Evolutionary conservation across 441 rosid species (phyloP).

Genomic region (Aquilaria agallochum): DNA sequence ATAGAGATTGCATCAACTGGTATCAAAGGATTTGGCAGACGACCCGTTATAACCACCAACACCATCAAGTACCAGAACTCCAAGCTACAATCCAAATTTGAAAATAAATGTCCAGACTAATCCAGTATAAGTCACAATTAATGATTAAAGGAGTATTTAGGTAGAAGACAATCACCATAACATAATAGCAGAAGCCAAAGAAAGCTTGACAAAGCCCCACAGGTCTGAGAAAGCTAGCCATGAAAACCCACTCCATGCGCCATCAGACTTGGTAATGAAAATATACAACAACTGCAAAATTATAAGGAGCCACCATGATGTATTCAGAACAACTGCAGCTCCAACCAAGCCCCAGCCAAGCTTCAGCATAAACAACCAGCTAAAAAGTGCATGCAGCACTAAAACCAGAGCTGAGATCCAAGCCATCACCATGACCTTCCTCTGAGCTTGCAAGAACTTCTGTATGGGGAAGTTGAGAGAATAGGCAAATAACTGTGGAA

Average conservation of each 20-base stretch:
- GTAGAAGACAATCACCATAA: conserved; percentile 40
- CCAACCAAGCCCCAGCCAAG: conserved; percentile 73
- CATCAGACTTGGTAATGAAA: conserved; percentile 72
- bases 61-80: conserved; percentile 89
- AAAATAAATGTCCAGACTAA: not conserved
- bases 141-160: not conserved
- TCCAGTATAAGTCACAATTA: not conserved
- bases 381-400: conserved; percentile 45
- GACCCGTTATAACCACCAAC: conserved; percentile 65
- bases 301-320: conserved; percentile 83
- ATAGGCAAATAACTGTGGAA: conserved; percentile 77
- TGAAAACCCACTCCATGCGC: conserved; percentile 87
- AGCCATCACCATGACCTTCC: conserved; percentile 80
- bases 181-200: conserved; percentile 86
- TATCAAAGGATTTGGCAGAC: conserved; percentile 59
- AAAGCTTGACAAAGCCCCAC: conserved; percentile 72
- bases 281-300: conserved; percentile 62
- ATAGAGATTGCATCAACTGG: conserved; percentile 89
- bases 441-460: conserved; percentile 80
- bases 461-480: conserved; percentile 81
- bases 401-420: conserved; percentile 62
- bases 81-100: conserved; percentile 45
- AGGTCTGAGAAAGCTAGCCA: conserved; percentile 76
- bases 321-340: conserved; percentile 70
- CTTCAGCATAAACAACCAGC: conserved; percentile 76